Percentiles rank a stretch among this genome's conserved stretches.
Evolutionary conservation across 805 yeast genomes (phyloP).

Genomic region (Candida nitratophila): DNA sequence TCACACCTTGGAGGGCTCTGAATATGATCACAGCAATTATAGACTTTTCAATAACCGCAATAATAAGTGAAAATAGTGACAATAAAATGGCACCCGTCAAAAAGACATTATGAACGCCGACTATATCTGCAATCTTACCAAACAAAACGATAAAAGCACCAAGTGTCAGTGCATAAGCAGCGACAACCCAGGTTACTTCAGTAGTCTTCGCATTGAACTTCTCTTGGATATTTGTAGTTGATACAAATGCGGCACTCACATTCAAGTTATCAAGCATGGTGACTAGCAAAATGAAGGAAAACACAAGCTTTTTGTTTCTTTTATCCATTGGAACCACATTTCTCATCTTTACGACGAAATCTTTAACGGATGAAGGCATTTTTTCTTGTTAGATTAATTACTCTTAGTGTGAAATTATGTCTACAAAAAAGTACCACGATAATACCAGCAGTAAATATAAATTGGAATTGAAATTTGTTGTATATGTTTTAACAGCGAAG

Average conservation of each 20-base stretch:
- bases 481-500: too few species aligned
- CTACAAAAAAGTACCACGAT: too few species aligned
- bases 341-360: too few species aligned
- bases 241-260: constrained; percentile 10
- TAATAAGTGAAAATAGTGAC: constrained; percentile 21
- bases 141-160: constrained; percentile 36
- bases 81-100: constrained; percentile 11
- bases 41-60: constrained; percentile 28
- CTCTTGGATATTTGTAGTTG: constrained; percentile 23
- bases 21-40: constrained; percentile 31
- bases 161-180: constrained; percentile 36
- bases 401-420: too few species aligned
- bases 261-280: too few species aligned
- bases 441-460: too few species aligned
- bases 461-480: too few species aligned
- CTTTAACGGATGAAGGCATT: too few species aligned
- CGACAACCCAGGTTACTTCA: constrained; percentile 34
- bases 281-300: too few species aligned
- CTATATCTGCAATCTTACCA: constrained; percentile 35
- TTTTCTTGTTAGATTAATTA: too few species aligned
- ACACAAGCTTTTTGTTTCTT: too few species aligned
- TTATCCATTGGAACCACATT: too few species aligned
- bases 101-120: constrained; percentile 31
- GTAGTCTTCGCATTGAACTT: constrained; percentile 27
- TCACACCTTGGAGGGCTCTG: constrained; percentile 40